Evolutionary conservation across 1,139 yeast species (phyloP), one percentile per base, ranked within the genome.

Genomic region (Wickerhamiella infanticola): DNA sequence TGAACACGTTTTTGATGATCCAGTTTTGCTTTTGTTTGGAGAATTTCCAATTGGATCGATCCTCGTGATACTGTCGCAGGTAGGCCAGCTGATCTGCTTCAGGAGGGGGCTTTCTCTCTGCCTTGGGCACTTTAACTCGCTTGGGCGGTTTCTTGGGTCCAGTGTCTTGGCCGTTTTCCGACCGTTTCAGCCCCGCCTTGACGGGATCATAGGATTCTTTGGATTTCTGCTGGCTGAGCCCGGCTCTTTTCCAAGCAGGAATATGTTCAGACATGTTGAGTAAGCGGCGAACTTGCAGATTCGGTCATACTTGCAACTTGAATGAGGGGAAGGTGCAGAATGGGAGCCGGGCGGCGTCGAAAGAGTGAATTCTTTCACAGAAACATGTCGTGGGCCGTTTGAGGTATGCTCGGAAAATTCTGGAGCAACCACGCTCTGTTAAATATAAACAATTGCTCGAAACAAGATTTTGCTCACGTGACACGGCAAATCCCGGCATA

Each of bases 11-110:
- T 57, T 80, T 81, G 51, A 86, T 63, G 44, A 88, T 70, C 96
- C 96, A 88, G 59, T 85, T 86, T 61, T 88, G 97, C 55, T 88
- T 86, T 65, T 83, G 94, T 58, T 88, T 88, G 48, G 94, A 81
- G 60, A 88, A 88, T 64, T 86, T 88, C 97, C 97, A 88, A 33
- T 72, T 69, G 0, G 65, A 73, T 49, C 68, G 70, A 54, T 79
- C 85, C 7, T 71, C 68, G 25, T 68, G 66, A 57, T 75, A 88
- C 47, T 77, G 84, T 48, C 77, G 72, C 54, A 88, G 64, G 58
- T 88, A 88, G 1, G 71, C 76, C 44, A 83, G 66, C 60, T 86
- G 95, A 59, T 86, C 96, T 52, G 77, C 79, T 51, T 79, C 86
- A 25, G 86, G 85, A 0, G 86, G 84, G 5, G 84, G 79, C 1